Conservation (phyloP, 2,329 filamentous ascomycete species). For the Corinectria fuckeliana region DNA sequence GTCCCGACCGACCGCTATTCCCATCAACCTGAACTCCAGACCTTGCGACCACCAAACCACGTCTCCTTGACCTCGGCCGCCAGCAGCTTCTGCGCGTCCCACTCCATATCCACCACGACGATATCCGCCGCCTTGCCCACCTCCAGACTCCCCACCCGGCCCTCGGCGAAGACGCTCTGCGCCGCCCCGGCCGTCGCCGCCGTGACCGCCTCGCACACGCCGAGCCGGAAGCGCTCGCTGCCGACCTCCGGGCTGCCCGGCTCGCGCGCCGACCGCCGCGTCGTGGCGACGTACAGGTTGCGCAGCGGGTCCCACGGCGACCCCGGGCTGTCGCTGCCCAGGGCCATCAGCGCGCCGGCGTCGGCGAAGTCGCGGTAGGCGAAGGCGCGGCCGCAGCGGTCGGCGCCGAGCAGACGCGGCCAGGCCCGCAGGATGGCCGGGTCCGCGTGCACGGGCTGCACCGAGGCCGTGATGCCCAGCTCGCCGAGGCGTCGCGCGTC, state of each 20-base stretch:
- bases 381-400: constrained; percentile 61
- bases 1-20: neutral
- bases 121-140: constrained; percentile 60
- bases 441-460: constrained; percentile 61
- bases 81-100: constrained; percentile 53
- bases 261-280: constrained; percentile 56
- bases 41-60: constrained; percentile 54
- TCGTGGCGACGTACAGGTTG: constrained; percentile 62
- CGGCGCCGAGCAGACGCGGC: constrained; percentile 58
- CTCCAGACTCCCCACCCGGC: constrained; percentile 54
- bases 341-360: constrained; percentile 55
- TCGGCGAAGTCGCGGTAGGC: constrained; percentile 65
- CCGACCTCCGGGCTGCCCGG: constrained; percentile 47
- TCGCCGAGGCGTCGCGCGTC: constrained; percentile 61
- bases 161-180: constrained; percentile 57
- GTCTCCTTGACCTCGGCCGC: constrained; percentile 54
- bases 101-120: constrained; percentile 50
- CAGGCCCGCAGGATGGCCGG: constrained; percentile 64
- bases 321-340: constrained; percentile 62
- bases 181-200: constrained; percentile 59
- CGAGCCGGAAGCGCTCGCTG: constrained; percentile 56
- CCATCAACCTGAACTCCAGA: constrained; percentile 32
- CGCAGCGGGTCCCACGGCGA: constrained; percentile 56
- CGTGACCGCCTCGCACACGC: constrained; percentile 55
- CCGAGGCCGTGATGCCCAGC: constrained; percentile 61